Base-by-base conservation (phyloP, 257 asterid genomes). In the Verbascum thapsus region DNA sequence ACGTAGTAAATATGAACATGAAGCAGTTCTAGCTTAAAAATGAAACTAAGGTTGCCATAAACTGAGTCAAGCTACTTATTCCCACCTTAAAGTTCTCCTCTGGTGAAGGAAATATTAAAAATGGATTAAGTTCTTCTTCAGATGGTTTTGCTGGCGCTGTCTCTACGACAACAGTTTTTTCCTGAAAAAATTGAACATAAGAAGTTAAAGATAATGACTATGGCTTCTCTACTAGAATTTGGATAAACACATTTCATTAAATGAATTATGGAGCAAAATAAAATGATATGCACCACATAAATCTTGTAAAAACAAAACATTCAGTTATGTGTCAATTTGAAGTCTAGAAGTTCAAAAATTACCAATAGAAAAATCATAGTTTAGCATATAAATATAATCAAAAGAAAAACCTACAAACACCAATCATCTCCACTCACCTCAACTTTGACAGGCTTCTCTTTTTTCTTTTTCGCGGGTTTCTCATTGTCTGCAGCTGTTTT, bases 111-210 rank as follows among this genome's bases (percentile, higher is more conserved):
- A 92, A 92, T 70, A 87, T 73, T 37, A 77, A 61, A 73, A 68
- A 92, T 10, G 98, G 98, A 75, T 92, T 89, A 40, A 79, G 43
- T 72, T 89, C 99, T 81, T 87, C 98, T 74, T 92, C 96, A 49
- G 88, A 73, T 74, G 80, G 86, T 68, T 75, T 85, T 37, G 68
- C 59, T 15, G 83, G 80, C 71, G 83, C 71, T 18, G 68, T 68
- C 78, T 74, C 97, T 77, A 81, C 88, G 35, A 63, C 80, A 60
- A 61, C 47, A 67, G 78, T 71, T 48, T 87, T 89, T 6, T 72
- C 92, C 98, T 88, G 76, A 55, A 18, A 62, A 69, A 59, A 48
- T 18, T 35, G 20, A 26, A 69, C 59, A 69, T 15, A 23, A 45
- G 10, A 44, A 15, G 39, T 35, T 41, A 61, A 47, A 57, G 63